Evolutionary conservation across 352 stramenopile species (phyloP), one percentile per base, ranked within the genome.

Genomic region (Globisporangium okanoganense): DNA sequence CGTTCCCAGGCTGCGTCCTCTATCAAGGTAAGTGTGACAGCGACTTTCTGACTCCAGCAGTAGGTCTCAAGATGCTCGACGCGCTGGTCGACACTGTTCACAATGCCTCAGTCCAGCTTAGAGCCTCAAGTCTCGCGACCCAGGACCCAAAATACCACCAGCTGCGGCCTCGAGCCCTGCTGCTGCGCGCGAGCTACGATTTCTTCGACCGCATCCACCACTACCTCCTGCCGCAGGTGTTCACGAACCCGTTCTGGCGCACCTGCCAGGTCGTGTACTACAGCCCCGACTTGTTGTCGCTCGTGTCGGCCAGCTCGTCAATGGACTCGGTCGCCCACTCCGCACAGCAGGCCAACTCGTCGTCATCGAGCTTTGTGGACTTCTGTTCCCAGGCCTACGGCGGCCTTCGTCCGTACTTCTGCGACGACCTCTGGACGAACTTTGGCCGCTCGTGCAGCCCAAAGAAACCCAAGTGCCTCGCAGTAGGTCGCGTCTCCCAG

Each of bases 121-220:
- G 13, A 16, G 40, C 12, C 38, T 18, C 44, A 9, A 18, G 5
- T 0, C 44, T 51, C 22, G 22, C 10, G 8, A 51, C 24, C 13
- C 24, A 33, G 45, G 45, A 35, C 45, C 24, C 22, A 1, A 33
- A 55, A 29, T 31, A 41, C 24, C 22, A 35, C 8, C 5, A 27
- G 13, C 40, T n/a, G 1, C 54, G 22, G 8, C 25, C 55, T 5
- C 25, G 24, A 10, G 49, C 27, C 2, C n/a, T 48, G 12, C 2
- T 62, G 14, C 24, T 67, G 10, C 20, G 13, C 2, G 36, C 20
- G 13, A 25, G 27, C 14, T 60, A 59, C 22, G 29, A 33, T 3
- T 60, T 51, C 44, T 66, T 57, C 24, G 61, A 65, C 35, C 54
- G 44, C 3, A 49, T 62, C 35, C 47, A 66, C 61, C 53, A 66